These are phyloP conservation scores for Cryptosporidium bovis DNA, from an alignment of 169 alveolate species.

Conservation along the genomic window DNA sequence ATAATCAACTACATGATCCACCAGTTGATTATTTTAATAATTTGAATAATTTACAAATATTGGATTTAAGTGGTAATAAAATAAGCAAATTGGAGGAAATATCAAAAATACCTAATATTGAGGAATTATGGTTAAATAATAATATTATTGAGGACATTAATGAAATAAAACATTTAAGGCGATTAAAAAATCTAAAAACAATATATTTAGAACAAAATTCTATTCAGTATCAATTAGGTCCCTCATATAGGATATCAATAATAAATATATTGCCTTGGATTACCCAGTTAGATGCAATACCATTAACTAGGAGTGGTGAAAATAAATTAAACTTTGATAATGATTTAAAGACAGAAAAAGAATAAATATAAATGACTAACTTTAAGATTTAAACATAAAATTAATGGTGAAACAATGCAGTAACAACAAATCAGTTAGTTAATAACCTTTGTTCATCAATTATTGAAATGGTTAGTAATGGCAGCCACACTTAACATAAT, in stretches of 20 bases:
- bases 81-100: conserved; percentile 76
- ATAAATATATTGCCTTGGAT: conserved; percentile 81
- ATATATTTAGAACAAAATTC: conserved; percentile 85
- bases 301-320: conserved; percentile 51
- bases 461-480: too few species aligned
- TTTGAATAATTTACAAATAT: conserved; percentile 76
- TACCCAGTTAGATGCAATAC: conserved; percentile 56
- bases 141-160: conserved; percentile 78
- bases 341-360: too few species aligned
- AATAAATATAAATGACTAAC: too few species aligned
- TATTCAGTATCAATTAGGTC: conserved; percentile 83
- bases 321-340: not conserved
- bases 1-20: conserved; percentile 80
- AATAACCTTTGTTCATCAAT: too few species aligned
- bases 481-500: too few species aligned
- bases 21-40: conserved; percentile 48
- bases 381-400: too few species aligned
- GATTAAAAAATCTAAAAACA: conserved; percentile 79
- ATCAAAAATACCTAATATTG: conserved; percentile 78
- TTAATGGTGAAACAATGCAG: too few species aligned
- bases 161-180: conserved; percentile 76
- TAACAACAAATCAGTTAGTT: too few species aligned
- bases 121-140: conserved; percentile 86
- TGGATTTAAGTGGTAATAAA: conserved; percentile 84
- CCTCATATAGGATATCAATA: conserved; percentile 81